A percentile compares a stretch with the other conserved stretches of the same genome.
These are phyloP conservation scores for Zopfia rhizophila DNA, from an alignment of 2,329 filamentous ascomycete genomes.

Conservation along the genomic window DNA sequence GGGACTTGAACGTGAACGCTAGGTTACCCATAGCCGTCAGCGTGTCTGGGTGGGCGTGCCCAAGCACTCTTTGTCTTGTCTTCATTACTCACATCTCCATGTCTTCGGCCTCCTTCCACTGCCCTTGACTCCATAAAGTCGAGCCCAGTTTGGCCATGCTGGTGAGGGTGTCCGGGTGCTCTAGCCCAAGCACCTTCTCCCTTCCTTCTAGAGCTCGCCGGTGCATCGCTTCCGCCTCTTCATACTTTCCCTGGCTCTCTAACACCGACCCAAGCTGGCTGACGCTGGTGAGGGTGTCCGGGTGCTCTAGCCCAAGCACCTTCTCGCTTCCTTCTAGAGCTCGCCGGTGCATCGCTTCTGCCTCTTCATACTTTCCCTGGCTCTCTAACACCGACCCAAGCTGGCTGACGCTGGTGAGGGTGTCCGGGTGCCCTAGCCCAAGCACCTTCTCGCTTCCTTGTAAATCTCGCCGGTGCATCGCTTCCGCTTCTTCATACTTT, in stretches of 20 bases:
- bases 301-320: slow-evolving; percentile 12
- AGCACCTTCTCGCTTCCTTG: neutral
- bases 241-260: slow-evolving; percentile 7
- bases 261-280: slow-evolving; percentile 10
- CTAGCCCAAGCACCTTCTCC: slow-evolving; percentile 8
- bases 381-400: neutral
- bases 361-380: slow-evolving; percentile 12
- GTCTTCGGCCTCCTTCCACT: slow-evolving; percentile 13
- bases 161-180: slow-evolving; percentile 12
- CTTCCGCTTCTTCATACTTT: slow-evolving; percentile 1
- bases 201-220: neutral
- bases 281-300: slow-evolving; percentile 7
- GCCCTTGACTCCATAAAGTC: slow-evolving; percentile 11
- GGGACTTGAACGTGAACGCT: slow-evolving; percentile 10
- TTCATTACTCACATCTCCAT: slow-evolving; percentile 11
- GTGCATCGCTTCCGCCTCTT: slow-evolving; percentile 12
- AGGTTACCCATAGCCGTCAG: slow-evolving; percentile 14
- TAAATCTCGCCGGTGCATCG: neutral
- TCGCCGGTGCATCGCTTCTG: slow-evolving; percentile 8
- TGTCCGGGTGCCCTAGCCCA: slow-evolving; percentile 2
- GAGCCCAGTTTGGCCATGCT: slow-evolving; percentile 1
- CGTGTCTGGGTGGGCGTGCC: slow-evolving; percentile 13
- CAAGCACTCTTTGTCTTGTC: slow-evolving; percentile 12
- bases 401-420: slow-evolving; percentile 1
- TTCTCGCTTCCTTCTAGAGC: slow-evolving; percentile 9